Conservation (phyloP, 164 flowering plant genomes). For the Dillenia suffruticosa region DNA sequence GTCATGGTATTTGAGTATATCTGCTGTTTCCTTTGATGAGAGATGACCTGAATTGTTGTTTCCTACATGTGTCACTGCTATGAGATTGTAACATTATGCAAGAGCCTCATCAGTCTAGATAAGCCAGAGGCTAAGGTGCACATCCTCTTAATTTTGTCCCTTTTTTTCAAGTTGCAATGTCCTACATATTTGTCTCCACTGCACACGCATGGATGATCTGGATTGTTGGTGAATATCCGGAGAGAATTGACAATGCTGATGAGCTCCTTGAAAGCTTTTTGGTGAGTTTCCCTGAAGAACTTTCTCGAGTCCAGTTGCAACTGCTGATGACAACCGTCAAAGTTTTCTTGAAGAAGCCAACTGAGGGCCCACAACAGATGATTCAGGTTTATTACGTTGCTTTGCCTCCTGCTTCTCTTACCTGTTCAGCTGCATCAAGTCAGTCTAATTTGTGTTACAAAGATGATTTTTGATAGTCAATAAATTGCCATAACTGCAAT, state of each 20-base stretch:
- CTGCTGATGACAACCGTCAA: constrained; percentile 94
- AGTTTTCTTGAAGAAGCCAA: constrained; percentile 94
- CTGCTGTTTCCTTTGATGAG: constrained; percentile 4
- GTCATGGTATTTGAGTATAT: background rate
- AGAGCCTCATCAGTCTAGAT: constrained; percentile 94
- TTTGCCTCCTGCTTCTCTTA: no score
- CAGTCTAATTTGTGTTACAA: no score
- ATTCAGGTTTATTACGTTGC: constrained; percentile 60
- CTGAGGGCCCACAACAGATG: constrained; percentile 99
- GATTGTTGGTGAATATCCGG: constrained; percentile 99
- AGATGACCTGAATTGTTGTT: background rate
- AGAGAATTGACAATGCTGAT: constrained; percentile 99
- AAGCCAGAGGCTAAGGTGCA: constrained; percentile 99
- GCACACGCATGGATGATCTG: constrained; percentile 97
- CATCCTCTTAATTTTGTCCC: background rate
- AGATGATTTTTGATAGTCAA: no score
- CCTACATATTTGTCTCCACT: background rate
- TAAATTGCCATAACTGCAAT: no score
- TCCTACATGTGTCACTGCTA: constrained; percentile 42
- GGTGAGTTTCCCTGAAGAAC: constrained; percentile 96
- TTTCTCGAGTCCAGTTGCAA: constrained; percentile 93
- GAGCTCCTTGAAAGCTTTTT: constrained; percentile 97
- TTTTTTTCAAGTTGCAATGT: background rate
- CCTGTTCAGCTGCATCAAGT: no score
- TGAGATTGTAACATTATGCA: constrained; percentile 98